Evolutionary conservation across 2,329 filamentous ascomycete species (phyloP).

Genomic region (Zymoseptoria pseudotritici): DNA sequence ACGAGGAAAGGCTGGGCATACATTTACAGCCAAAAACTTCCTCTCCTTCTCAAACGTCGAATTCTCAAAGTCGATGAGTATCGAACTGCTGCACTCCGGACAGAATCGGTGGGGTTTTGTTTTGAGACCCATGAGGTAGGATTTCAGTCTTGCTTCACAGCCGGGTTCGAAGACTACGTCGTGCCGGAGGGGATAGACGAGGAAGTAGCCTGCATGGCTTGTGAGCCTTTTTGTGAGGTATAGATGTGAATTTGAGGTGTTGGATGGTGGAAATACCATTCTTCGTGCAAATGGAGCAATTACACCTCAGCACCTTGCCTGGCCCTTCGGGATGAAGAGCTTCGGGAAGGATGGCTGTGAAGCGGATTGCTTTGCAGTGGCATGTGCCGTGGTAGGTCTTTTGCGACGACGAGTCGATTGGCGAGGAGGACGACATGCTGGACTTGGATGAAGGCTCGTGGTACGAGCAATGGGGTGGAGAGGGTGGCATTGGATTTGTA

Average conservation of each 20-base stretch:
- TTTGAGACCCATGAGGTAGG: conserved; percentile 16
- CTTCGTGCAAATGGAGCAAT: conserved; percentile 23
- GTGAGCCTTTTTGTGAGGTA: background rate
- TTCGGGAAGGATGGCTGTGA: conserved; percentile 12
- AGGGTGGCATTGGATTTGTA: too few relatives aligned
- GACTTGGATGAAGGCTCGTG: background rate
- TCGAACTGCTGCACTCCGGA: conserved; percentile 17
- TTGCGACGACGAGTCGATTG: background rate
- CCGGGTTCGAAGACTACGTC: conserved; percentile 16
- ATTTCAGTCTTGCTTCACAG: conserved; percentile 11
- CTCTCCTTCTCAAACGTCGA: conserved; percentile 4
- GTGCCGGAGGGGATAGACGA: background rate
- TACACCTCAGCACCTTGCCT: conserved; percentile 16
- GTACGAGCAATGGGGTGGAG: too few relatives aligned
- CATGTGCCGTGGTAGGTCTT: conserved; percentile 18
- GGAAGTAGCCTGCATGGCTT: background rate
- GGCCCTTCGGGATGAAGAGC: conserved; percentile 13
- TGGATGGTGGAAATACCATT: conserved; percentile 6
- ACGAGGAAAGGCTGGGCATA: background rate
- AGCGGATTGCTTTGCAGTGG: conserved; percentile 20
- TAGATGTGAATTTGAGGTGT: too few relatives aligned
- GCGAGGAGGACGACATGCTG: background rate
- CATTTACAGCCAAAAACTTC: conserved; percentile 14
- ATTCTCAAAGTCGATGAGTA: conserved; percentile 20
- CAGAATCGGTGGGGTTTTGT: conserved; percentile 21